Conservation (phyloP, 495 filamentous ascomycete genomes). For the Diplogelasinospora grovesii region DNA sequence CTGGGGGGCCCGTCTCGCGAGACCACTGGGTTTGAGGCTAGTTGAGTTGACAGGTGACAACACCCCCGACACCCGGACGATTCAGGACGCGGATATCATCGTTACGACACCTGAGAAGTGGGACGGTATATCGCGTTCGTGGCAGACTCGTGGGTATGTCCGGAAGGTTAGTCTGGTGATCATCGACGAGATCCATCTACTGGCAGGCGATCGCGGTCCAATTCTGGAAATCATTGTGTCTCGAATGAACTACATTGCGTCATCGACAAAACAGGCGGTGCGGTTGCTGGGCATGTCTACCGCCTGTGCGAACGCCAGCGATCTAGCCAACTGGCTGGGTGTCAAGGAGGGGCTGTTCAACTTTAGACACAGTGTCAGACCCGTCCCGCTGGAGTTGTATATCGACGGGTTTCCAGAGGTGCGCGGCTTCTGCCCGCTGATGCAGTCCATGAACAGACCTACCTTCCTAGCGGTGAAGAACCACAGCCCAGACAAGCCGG, state of each 20-base stretch:
- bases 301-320: slow-evolving; percentile 90
- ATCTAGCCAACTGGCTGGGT: slow-evolving; percentile 93
- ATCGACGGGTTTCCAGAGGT: slow-evolving; percentile 97
- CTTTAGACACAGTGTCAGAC: slow-evolving; percentile 95
- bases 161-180: slow-evolving; percentile 93
- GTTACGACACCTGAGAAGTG: slow-evolving; percentile 99
- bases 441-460: slow-evolving; percentile 98
- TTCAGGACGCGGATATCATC: slow-evolving; percentile 93
- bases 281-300: slow-evolving; percentile 96
- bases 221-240: slow-evolving; percentile 99
- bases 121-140: slow-evolving; percentile 98
- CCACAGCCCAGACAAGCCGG: slow-evolving; percentile 91
- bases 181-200: slow-evolving; percentile 96
- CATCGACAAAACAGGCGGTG: slow-evolving; percentile 80
- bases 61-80: slow-evolving; percentile 91
- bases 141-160: slow-evolving; percentile 95
- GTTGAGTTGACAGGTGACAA: slow-evolving; percentile 98
- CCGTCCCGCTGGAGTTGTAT: slow-evolving; percentile 89
- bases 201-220: slow-evolving; percentile 91
- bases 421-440: slow-evolving; percentile 91
- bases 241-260: slow-evolving; percentile 98
- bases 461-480: slow-evolving; percentile 95
- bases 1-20: slow-evolving; percentile 80
- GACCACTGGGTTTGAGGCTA: slow-evolving; percentile 78
- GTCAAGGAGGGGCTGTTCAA: slow-evolving; percentile 96